Base-by-base conservation (phyloP, 768 basidiomycete species). In the Podaxis sp. region DNA sequence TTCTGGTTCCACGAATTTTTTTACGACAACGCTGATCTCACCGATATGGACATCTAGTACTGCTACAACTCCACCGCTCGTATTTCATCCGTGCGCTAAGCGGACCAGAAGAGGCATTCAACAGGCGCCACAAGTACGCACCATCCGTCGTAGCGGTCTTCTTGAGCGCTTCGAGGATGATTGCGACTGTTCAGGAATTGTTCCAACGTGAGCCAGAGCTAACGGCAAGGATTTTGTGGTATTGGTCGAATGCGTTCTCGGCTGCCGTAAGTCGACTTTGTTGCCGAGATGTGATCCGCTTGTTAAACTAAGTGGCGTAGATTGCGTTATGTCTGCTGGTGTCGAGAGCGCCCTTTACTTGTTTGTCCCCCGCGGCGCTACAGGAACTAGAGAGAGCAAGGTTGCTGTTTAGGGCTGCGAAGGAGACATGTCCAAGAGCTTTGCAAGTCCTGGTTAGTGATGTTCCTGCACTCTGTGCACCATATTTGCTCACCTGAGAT, bases 111-210 rank as follows among this genome's bases (percentile, higher is more conserved):
- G 77, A 79, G 61, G 78, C 82, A 0, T 85, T 88, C 69, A 84
- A 86, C 59, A 76, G 83, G 61, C 76, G 74, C 56, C 85, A 88
- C 73, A 81, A 78, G 68, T 87, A 85, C 64, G 87, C 88, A 5
- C 86, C 87, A 3, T 89, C 87, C 6, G 85, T 87, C 10, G 82
- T 89, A 11, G 87, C 88, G 32, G 82, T 86, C 11, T 87, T 86
- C 73, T 76, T 84, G 18, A 82, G 85, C 62, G 85, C 86, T 21
- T 80, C 80, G 56, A 79, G 82, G 38, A 84, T 89, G 75, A 83
- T 89, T 50, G 83, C 83, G 61, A 81, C 82, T 11, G 71, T 88
- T 18, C 76, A 83, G 57, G 82, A 80, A 55, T 71, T 88, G 25
- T 84, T 84, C 70, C 72, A 75, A 23, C 77, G 79, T 50, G 83